These are phyloP conservation scores for Ceratonia siliqua DNA, from an alignment of 306 rosid species.

Conservation along the genomic window DNA sequence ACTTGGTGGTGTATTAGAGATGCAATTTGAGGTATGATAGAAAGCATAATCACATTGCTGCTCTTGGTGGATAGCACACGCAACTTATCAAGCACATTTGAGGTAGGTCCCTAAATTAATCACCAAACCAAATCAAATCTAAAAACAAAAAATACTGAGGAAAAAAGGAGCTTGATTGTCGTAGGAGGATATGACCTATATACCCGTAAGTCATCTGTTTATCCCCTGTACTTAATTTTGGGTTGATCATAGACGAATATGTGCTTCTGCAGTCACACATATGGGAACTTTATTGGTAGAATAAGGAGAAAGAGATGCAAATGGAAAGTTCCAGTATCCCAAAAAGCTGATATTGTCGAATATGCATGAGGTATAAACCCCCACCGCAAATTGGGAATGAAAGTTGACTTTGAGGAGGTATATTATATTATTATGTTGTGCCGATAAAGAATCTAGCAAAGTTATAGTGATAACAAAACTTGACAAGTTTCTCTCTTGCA, in stretches of 20 bases:
- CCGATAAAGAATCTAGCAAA: background rate
- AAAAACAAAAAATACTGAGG: background rate
- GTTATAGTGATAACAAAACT: background rate
- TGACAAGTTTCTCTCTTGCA: background rate
- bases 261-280: background rate
- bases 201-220: background rate
- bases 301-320: background rate
- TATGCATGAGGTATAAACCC: background rate
- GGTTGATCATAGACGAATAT: background rate
- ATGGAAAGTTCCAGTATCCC: background rate
- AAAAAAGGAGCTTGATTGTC: background rate
- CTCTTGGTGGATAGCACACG: slow-evolving; percentile 38
- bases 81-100: slow-evolving; percentile 36
- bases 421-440: background rate
- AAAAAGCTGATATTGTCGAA: background rate
- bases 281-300: background rate
- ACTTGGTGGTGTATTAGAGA: background rate
- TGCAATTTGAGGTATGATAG: background rate
- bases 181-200: background rate
- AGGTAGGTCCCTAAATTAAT: slow-evolving; percentile 11
- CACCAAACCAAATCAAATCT: background rate
- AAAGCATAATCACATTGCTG: slow-evolving; percentile 18
- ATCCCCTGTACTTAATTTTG: background rate
- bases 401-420: too few species aligned
- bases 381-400: background rate